Evolutionary conservation across 139 green algal species (phyloP), one percentile per base, ranked within the genome.

Genomic region (Chlorella sp.): DNA sequence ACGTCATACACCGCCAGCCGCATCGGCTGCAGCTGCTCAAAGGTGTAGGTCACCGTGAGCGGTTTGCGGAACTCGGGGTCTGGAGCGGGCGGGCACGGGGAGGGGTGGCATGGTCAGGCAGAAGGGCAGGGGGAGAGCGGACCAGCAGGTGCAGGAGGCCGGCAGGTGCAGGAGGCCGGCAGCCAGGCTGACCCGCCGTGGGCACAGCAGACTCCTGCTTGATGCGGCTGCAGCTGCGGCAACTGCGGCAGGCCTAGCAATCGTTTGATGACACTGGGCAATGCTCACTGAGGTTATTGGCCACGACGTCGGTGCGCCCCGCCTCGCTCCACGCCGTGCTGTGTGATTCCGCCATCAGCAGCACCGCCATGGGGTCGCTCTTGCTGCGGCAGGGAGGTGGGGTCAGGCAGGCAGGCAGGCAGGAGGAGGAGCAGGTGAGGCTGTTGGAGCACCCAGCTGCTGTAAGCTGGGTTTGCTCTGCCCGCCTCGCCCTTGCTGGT

Each of bases 1-100:
- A 92, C 85, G 66, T 94, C 92, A 4, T 88, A 91, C 1, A 94
- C 14, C 39, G 87, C 18, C 37, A 94, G n/a, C 48, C 81, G 85
- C 36, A 86, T 82, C 18, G 36, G 78, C 82, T 94, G 92, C 37
- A 94, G n/a, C 34, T 30, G 36, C 73, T 94, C 87, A 80, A 94
- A 94, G 40, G 89, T 83, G 71, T 92, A 94, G 3, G 86, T 53
- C 1, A 91, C 18, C 36, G 57, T 68, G 26, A 93, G 78, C 3
- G 75, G 86, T 22, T 30, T 66, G 11, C 82, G 71, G 83, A 94
- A 94, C 21, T 73, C 88, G 30, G 92, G 92, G 85, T 93, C 90
- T 94, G 22, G 64, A 30, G 86, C 53, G 60, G 26, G 30, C 0
- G 42, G 42, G 7, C 16, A 42, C 15, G 7, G 40, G 79, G 30